These are phyloP conservation scores for Cytospora piceicola DNA, from an alignment of 2,329 filamentous ascomycete genomes.

Conservation along the genomic window DNA sequence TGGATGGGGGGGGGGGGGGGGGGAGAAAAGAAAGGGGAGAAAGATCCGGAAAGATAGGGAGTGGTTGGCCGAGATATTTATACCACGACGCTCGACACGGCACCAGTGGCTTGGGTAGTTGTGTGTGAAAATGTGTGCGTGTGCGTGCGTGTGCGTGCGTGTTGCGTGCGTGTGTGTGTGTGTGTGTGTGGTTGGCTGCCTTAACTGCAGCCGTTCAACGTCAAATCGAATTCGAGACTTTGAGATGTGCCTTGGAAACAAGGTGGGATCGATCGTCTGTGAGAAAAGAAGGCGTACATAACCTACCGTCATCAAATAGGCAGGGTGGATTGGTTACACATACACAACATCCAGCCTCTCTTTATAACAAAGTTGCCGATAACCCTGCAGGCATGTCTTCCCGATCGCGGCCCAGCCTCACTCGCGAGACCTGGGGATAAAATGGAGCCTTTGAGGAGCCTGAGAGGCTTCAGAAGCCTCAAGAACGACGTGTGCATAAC, in stretches of 20 bases:
- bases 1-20: conserved; percentile 56
- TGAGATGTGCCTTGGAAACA: conserved; percentile 25
- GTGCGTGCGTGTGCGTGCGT: too few relatives aligned
- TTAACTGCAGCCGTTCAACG: conserved; percentile 18
- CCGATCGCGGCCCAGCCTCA: conserved; percentile 26
- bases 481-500: conserved; percentile 7
- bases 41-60: conserved; percentile 41
- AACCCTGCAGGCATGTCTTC: conserved; percentile 17
- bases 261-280: conserved; percentile 25
- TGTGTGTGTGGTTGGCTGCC: conserved; percentile 29
- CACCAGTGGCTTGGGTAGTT: background rate
- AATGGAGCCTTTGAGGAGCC: conserved; percentile 3
- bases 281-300: background rate
- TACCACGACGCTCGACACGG: conserved; percentile 30
- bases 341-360: background rate
- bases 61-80: conserved; percentile 45
- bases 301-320: conserved; percentile 24
- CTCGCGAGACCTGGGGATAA: conserved; percentile 6
- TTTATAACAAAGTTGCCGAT: background rate
- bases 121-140: too few relatives aligned
- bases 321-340: conserved; percentile 9
- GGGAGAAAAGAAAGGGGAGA: conserved; percentile 45
- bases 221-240: background rate
- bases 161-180: too few relatives aligned
- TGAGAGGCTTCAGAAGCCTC: conserved; percentile 20